phyloP scores from a whole-genome alignment of 805 yeast species.

The Pichia nakasei region DNA sequence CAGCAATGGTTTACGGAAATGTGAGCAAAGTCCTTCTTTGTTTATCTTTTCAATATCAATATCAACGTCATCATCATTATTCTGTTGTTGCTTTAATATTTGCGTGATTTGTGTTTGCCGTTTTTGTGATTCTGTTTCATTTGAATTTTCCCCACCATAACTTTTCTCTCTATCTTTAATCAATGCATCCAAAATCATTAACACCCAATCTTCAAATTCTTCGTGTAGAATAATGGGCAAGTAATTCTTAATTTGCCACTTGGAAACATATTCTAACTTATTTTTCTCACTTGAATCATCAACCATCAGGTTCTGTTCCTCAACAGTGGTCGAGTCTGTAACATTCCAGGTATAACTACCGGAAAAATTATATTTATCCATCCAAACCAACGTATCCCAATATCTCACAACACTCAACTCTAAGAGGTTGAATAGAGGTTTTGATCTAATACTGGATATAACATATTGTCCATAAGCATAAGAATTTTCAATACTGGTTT shows the following conservation, averaged over 20 bases:
- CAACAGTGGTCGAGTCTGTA: slow-evolving; percentile 23
- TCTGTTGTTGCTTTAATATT: slow-evolving; percentile 36
- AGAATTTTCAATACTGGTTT: slow-evolving; percentile 73
- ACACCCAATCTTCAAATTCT: slow-evolving; percentile 85
- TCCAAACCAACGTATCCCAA: slow-evolving; percentile 94
- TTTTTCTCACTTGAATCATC: slow-evolving; percentile 23
- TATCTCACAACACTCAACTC: slow-evolving; percentile 66
- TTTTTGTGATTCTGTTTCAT: slow-evolving; percentile 36
- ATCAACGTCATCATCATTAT: slow-evolving; percentile 11
- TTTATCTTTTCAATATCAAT: slow-evolving; percentile 16
- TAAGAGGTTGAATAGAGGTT: slow-evolving; percentile 73
- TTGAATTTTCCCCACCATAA: slow-evolving; percentile 1
- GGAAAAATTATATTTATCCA: slow-evolving; percentile 83
- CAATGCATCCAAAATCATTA: slow-evolving; percentile 64
- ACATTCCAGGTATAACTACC: slow-evolving; percentile 53
- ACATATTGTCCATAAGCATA: slow-evolving; percentile 86
- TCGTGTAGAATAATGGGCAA: slow-evolving; percentile 67
- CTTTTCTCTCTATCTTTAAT: slow-evolving; percentile 42
- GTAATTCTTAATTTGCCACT: slow-evolving; percentile 75
- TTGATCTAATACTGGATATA: slow-evolving; percentile 66
- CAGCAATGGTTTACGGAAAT: slow-evolving; percentile 53
- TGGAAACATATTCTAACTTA: slow-evolving; percentile 39
- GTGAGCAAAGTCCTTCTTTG: slow-evolving; percentile 41
- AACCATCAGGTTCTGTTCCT: not conserved
- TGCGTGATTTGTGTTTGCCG: slow-evolving; percentile 63